Conservation (phyloP, 2,329 filamentous ascomycete genomes). For the Scytalidium lignicola region DNA sequence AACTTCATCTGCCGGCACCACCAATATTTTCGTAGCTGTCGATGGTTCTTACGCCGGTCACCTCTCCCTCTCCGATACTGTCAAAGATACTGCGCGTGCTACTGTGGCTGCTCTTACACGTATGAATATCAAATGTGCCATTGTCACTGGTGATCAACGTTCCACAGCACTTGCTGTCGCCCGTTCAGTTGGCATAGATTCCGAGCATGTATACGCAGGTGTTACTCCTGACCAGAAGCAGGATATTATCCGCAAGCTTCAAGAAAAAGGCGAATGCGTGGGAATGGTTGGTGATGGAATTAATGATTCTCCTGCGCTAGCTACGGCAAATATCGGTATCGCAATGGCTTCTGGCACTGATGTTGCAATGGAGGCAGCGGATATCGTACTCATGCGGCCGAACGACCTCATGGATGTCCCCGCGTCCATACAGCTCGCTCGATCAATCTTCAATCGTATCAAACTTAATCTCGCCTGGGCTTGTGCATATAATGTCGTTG, state of each 20-base stretch:
- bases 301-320: slow-evolving; percentile 94
- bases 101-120: slow-evolving; percentile 75
- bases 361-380: slow-evolving; percentile 95
- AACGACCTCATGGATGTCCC: slow-evolving; percentile 92
- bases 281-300: slow-evolving; percentile 99
- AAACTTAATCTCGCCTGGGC: slow-evolving; percentile 92
- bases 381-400: slow-evolving; percentile 91
- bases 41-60: slow-evolving; percentile 76
- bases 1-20: slow-evolving; percentile 59
- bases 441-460: slow-evolving; percentile 85
- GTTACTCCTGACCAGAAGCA: slow-evolving; percentile 91
- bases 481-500: slow-evolving; percentile 86
- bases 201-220: slow-evolving; percentile 75
- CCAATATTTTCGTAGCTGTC: slow-evolving; percentile 87
- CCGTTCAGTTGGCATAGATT: slow-evolving; percentile 71
- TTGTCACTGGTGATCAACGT: slow-evolving; percentile 89
- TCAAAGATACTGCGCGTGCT: slow-evolving; percentile 82
- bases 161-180: slow-evolving; percentile 83
- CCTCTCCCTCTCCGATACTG: slow-evolving; percentile 79
- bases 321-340: slow-evolving; percentile 88
- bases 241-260: slow-evolving; percentile 71
- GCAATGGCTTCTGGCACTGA: slow-evolving; percentile 90
- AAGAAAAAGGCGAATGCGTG: slow-evolving; percentile 69
- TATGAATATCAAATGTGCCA: slow-evolving; percentile 82
- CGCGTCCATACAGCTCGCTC: slow-evolving; percentile 73